Base-by-base conservation (phyloP, 163 green algal genomes). In the Scenedesmus sp. region DNA sequence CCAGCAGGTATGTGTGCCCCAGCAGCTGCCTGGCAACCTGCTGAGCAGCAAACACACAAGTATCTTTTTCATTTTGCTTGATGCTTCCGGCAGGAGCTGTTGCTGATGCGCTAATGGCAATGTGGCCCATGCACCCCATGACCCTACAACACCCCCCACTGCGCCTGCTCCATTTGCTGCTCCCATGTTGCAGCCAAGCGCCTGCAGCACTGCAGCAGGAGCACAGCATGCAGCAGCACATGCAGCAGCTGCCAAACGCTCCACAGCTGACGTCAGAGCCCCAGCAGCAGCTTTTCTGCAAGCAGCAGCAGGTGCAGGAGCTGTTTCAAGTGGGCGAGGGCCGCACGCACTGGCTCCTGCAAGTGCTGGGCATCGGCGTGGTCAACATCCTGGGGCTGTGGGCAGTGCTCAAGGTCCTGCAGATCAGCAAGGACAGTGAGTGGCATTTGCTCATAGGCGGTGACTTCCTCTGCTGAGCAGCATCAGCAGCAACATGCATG, bases 321-420 rank as follows among this genome's bases (percentile, higher is more conserved):
- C 52, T 79, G 66, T 34, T 23, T 5, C 81, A 86, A 86, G 82
- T 88, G 12, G 74, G 74, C 23, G 59, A 92, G 54, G 60, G 55
- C 18, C 59, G 60, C 26, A 26, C 64, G 4, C 88, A 92, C 64
- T 92, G 88, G 88, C 62, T 89, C 9, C 16, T 88, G 81, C n/a
- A 83, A 46, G 81, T 92, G 66, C 88, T 92, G 18, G 67, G 59
- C 54, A 73, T 92, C 23, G 88, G 54, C 6, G 81, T 81, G 52
- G 7, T 88, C 56, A 92, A 92, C 88, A 56, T 92, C 1, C 4
- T 87, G 26, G 81, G 81, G 10, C 52, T 92, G 7, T 85, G 81
- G 88, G 81, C 64, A 9, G 88, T 92, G 62, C 81, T 92, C 1
- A 83, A 88, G 64, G 26, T 92, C 16, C 46, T 92, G 23, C n/a